phyloP scores from a whole-genome alignment of 768 basidiomycete species.

The Gloeopeniophorella convolvens region DNA sequence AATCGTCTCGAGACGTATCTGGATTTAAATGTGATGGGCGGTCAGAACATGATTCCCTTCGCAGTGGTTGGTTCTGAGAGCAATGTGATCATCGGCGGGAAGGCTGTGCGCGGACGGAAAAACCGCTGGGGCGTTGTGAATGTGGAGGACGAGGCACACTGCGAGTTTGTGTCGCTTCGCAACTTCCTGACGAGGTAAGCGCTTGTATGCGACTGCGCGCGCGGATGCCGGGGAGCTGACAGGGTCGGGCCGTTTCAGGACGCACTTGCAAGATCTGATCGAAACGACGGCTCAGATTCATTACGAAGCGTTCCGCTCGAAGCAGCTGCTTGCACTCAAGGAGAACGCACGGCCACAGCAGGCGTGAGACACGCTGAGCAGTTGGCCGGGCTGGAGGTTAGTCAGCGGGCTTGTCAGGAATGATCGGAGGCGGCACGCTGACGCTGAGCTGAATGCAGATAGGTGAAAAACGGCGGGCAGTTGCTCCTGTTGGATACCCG shows the following conservation, averaged over 20 bases:
- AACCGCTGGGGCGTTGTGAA: slow-evolving; percentile 99
- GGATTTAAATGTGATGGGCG: neutral
- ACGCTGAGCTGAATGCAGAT: neutral
- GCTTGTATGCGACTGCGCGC: neutral
- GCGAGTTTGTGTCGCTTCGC: slow-evolving; percentile 95
- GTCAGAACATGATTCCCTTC: slow-evolving; percentile 89
- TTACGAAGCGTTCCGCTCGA: slow-evolving; percentile 99
- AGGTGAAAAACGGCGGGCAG: no score
- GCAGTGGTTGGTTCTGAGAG: slow-evolving; percentile 97
- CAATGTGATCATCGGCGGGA: slow-evolving; percentile 92
- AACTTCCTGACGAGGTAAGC: slow-evolving; percentile 90
- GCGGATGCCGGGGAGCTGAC: neutral
- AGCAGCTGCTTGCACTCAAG: slow-evolving; percentile 95
- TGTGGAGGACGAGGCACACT: slow-evolving; percentile 93
- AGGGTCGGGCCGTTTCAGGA: slow-evolving; percentile 39
- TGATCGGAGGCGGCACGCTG: neutral
- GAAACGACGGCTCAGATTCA: slow-evolving; percentile 99
- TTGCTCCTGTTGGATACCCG: no score
- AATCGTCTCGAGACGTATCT: neutral
- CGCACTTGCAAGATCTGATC: slow-evolving; percentile 96
- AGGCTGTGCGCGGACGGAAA: slow-evolving; percentile 91
- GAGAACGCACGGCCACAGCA: slow-evolving; percentile 39
- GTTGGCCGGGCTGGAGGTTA: neutral
- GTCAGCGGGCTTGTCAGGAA: neutral
- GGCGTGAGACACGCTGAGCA: neutral